Conservation (phyloP, 2,329 filamentous ascomycete genomes). For the Aspergillus sp. region DNA sequence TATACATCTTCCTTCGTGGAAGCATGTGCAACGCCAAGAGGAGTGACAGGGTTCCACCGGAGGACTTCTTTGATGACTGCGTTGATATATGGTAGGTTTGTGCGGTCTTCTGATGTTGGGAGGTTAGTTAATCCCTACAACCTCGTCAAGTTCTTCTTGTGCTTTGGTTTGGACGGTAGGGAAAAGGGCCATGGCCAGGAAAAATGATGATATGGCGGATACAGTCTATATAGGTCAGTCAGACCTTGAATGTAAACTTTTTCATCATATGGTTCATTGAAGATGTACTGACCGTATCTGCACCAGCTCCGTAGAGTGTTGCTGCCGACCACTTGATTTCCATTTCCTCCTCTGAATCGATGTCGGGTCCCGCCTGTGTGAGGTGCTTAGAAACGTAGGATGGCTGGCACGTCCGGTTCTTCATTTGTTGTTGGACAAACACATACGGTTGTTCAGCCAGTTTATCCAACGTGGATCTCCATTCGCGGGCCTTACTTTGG, state of each 20-base stretch:
- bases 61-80: constrained; percentile 34
- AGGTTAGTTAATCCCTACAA: constrained; percentile 30
- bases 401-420: constrained; percentile 26
- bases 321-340: constrained; percentile 11
- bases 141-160: constrained; percentile 44
- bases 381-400: constrained; percentile 48
- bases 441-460: constrained; percentile 45
- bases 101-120: constrained; percentile 36
- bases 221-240: constrained; percentile 7
- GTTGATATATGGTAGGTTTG: constrained; percentile 30
- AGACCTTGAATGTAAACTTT: too few species aligned
- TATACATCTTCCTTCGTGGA: not conserved
- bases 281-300: not conserved
- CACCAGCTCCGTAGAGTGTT: constrained; percentile 7
- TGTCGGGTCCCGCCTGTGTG: not conserved
- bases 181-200: constrained; percentile 12
- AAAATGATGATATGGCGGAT: constrained; percentile 10
- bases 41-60: constrained; percentile 38
- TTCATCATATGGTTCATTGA: accelerated
- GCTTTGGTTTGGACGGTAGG: constrained; percentile 45
- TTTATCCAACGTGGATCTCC: constrained; percentile 30
- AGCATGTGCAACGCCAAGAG: constrained; percentile 38
- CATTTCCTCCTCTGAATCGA: not conserved
- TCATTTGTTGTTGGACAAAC: constrained; percentile 48
- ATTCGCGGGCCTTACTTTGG: constrained; percentile 42